Conservation (phyloP, 1,284 basidiomycete species). For the Prillingera fragicola region DNA sequence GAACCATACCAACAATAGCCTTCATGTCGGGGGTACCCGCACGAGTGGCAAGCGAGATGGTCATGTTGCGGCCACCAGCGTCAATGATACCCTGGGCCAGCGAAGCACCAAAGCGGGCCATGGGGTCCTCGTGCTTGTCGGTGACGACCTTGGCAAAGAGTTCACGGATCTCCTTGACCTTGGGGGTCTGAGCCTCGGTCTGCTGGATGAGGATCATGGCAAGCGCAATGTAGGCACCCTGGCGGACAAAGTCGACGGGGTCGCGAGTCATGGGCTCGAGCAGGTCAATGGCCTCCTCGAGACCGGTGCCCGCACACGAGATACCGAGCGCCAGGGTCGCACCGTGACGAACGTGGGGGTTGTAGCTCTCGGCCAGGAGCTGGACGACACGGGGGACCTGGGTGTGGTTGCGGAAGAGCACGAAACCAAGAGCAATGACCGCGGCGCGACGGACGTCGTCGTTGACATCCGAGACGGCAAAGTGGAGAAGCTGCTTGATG, state of each 20-base stretch:
- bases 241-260: constrained; percentile 91
- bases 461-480: constrained; percentile 93
- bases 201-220: constrained; percentile 95
- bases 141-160: constrained; percentile 80
- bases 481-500: constrained; percentile 80
- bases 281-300: constrained; percentile 89
- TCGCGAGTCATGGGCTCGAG: constrained; percentile 96
- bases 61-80: constrained; percentile 90
- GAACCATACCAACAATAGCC: constrained; percentile 87
- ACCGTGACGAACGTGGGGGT: constrained; percentile 94
- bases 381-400: constrained; percentile 94
- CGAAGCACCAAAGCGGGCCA: constrained; percentile 93
- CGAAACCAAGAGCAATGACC: constrained; percentile 87
- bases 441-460: constrained; percentile 92
- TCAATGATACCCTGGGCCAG: constrained; percentile 93
- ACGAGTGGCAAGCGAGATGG: constrained; percentile 82
- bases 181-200: constrained; percentile 79
- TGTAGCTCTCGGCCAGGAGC: constrained; percentile 92
- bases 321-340: constrained; percentile 91
- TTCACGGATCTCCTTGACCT: constrained; percentile 68
- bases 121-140: constrained; percentile 95
- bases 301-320: constrained; percentile 92
- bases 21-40: constrained; percentile 82
- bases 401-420: constrained; percentile 88
- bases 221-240: constrained; percentile 90